These are phyloP conservation scores for Cystofilobasidium ferigula DNA, from an alignment of 768 basidiomycete genomes.

Conservation along the genomic window DNA sequence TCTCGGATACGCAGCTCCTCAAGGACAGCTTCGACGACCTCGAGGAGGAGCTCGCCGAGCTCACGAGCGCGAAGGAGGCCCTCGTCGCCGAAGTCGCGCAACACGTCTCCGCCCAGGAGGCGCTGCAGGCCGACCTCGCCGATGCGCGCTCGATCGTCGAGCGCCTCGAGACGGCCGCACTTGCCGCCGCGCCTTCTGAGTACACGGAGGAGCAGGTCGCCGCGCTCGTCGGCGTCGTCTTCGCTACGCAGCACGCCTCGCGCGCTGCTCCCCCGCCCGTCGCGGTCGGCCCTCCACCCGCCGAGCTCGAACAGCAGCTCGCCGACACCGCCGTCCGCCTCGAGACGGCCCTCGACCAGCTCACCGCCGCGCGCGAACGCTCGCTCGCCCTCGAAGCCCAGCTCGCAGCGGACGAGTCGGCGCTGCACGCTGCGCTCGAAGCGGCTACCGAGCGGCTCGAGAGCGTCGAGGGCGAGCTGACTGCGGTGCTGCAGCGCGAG, in stretches of 20 bases:
- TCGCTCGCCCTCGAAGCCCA: not conserved
- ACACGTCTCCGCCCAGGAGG: not conserved
- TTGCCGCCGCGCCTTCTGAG: not conserved
- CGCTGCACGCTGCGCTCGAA: not conserved
- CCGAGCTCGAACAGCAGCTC: not conserved
- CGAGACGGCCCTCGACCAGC: not conserved
- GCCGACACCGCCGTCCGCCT: not conserved
- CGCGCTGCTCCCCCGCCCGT: not conserved
- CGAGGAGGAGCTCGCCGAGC: conserved; percentile 11
- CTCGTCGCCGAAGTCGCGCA: not conserved
- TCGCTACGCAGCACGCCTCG: not conserved
- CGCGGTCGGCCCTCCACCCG: not conserved
- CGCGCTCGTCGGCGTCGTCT: not conserved
- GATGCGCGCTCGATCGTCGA: not conserved
- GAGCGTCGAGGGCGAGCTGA: not conserved
- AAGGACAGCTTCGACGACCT: conserved; percentile 10
- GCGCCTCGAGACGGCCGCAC: conserved; percentile 1
- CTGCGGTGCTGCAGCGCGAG: not conserved
- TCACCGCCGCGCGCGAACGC: not conserved
- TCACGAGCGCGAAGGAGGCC: not conserved
- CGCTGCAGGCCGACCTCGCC: conserved; percentile 7
- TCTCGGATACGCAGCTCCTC: not conserved
- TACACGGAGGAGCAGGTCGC: conserved; percentile 10
- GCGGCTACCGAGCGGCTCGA: not conserved
- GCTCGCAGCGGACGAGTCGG: not conserved